Base-by-base conservation (phyloP, 805 yeast genomes). In the Ogataea paraovalis region DNA sequence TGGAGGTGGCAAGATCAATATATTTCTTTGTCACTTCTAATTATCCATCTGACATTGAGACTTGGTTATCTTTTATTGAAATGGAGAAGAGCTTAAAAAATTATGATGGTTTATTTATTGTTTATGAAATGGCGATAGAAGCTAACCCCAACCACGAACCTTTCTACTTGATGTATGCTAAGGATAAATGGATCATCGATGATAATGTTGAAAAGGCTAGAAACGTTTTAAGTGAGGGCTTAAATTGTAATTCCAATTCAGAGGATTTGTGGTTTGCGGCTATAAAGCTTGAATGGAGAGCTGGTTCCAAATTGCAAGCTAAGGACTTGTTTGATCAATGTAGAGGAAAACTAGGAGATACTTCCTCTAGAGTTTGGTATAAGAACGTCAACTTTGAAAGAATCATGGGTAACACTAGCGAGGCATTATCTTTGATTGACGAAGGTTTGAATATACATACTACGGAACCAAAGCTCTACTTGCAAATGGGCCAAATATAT, bases 211-310 rank as follows among this genome's bases (percentile, higher is more conserved):
- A 60, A 1, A 75, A 69, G 3, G 85, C 96, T 0, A 68, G 82
- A 44, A 55, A 59, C 1, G 76, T 87, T 3, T 65, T 90, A 5
- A 59, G 68, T 2, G 66, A 70, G 13, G 85, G 85, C 0, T 60
- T 76, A 39, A 58, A 67, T 4, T 45, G 54, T 2, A 64, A 76
- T 8, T 77, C 83, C 1, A 53, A 64, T 0, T 71, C 69, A 50
- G 83, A 79, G 50, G 78, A 75, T 21, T 60, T 88, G 9, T 83
- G 89, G 87, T 67, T 84, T 43, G 92, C 92, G 0, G 73, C 83
- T n/a, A 70, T 85, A 21, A 84, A 87, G 53, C 64, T 89, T 30
- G 87, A 86, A 47, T 66, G 69, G 16, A 71, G 71, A 20, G 65
- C 70, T 5, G 64, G 67, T 4, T 59, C 75, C 28, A 61, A 56